Conservation (phyloP, 2,329 filamentous ascomycete genomes). For the Penicillium sp. region DNA sequence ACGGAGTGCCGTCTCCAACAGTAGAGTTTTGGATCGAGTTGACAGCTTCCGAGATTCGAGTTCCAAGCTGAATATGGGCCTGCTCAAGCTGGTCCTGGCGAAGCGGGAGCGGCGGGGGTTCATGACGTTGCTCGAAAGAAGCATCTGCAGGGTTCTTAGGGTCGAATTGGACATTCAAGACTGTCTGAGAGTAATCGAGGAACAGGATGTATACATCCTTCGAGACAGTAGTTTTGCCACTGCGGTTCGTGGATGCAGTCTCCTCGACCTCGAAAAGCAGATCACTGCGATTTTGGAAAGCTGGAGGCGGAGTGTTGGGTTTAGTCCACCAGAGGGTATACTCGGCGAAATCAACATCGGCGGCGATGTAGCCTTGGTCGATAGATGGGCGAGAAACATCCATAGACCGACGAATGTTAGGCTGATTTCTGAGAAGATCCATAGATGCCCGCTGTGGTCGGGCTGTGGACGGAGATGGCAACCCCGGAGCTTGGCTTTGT, state of each 20-base stretch:
- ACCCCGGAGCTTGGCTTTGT: conserved; percentile 29
- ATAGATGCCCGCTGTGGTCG: conserved; percentile 58
- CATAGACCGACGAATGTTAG: conserved; percentile 61
- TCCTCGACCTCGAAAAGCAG: conserved; percentile 81
- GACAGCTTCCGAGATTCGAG: conserved; percentile 70
- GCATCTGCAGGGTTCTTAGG: conserved; percentile 69
- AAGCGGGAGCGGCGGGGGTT: conserved; percentile 73
- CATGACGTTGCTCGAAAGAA: conserved; percentile 78
- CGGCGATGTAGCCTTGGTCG: conserved; percentile 81
- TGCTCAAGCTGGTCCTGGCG: conserved; percentile 92
- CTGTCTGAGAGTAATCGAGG: conserved; percentile 93
- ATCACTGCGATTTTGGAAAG: conserved; percentile 78
- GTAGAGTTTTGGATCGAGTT: conserved; percentile 71
- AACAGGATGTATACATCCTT: conserved; percentile 86
- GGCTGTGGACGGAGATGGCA: conserved; percentile 47
- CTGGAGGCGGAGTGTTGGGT: conserved; percentile 73
- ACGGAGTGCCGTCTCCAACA: conserved; percentile 80
- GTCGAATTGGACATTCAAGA: conserved; percentile 79
- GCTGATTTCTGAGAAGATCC: conserved; percentile 58
- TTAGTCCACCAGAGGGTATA: conserved; percentile 85
- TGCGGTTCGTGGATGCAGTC: conserved; percentile 64
- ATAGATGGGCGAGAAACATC: conserved; percentile 72
- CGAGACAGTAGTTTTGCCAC: conserved; percentile 68
- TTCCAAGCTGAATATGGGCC: conserved; percentile 77
- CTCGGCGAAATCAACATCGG: conserved; percentile 75